Conservation (phyloP, 2,329 filamentous ascomycete species). For the Hypoxylon sp. region DNA sequence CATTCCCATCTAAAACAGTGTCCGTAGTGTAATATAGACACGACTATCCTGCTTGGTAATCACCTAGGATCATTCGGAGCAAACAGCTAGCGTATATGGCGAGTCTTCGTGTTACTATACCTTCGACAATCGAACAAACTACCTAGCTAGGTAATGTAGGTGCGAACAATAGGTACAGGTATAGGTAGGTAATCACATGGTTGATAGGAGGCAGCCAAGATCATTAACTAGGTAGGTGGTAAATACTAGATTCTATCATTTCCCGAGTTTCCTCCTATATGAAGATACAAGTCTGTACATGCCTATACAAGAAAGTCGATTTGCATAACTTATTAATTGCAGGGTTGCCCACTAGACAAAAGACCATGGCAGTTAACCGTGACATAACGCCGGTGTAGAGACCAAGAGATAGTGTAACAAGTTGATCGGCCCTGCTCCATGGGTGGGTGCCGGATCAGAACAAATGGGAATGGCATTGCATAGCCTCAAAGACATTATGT, state of each 20-base stretch:
- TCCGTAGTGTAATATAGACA: background rate
- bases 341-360: conserved; percentile 11
- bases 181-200: background rate
- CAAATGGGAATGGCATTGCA: conserved; percentile 38
- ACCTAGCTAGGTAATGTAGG: background rate
- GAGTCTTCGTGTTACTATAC: background rate
- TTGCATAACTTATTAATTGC: conserved; percentile 11
- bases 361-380: conserved; percentile 12
- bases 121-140: background rate
- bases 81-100: background rate
- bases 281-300: conserved; percentile 6
- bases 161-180: background rate
- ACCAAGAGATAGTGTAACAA: conserved; percentile 15
- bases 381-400: conserved; percentile 15
- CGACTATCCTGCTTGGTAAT: background rate
- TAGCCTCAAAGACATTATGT: conserved; percentile 32
- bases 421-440: conserved; percentile 22
- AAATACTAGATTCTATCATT: conserved; percentile 8
- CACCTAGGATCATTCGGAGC: background rate
- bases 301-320: conserved; percentile 11
- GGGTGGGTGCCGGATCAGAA: conserved; percentile 10
- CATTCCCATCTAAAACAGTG: background rate
- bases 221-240: background rate
- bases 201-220: background rate
- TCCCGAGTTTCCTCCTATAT: conserved; percentile 38